Base-by-base conservation (phyloP, 2,329 filamentous ascomycete genomes). In the Fusarium chaquense region DNA sequence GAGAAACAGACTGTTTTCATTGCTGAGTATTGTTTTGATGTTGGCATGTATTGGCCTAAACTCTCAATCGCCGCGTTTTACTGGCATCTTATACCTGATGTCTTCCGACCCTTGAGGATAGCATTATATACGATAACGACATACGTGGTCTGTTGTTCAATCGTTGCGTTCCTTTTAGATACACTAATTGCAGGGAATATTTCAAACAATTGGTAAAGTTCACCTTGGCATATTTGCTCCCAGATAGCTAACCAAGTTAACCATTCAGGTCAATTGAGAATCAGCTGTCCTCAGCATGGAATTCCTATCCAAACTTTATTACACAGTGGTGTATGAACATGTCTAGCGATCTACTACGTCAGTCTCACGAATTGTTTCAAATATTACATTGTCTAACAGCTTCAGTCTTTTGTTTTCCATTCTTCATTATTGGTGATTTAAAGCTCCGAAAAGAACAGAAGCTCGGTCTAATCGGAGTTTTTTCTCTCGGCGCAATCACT, bases 311-410 rank as follows among this genome's bases (percentile, higher is more conserved):
- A 1, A 45, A 50, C 2, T 58, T 67, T 18, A 24, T 56, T 2
- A 28, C 47, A 1, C 63, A 67, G 12, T 67, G 64, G 64, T 61
- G 28, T 1, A 6, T 67, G 15, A 67, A 67, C 5, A 58, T 62
- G 22, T 67, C 62, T 1, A 57, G 57, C 3, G 64, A 67, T 4
- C 20, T 67, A 0, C 9, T 67, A 3, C 22, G 64, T 62, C 12
- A 12, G n/a, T 20, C 3, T 9, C 4, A 13, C 4, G 13, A 11
- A 15, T 4, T 4, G 2, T 1, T 4, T 13, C 0, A 18, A 13
- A 9, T 4, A 5, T 10, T 10, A 6, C 13, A 20, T 1, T 8
- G 4, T 11, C 58, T 62, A 5, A 62, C 2, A 20, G 5, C 6
- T 2, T 0, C 1, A 62, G 64, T 67, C 1, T 67, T 67, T 16